These are phyloP conservation scores for Cyathus striatus DNA, from an alignment of 768 basidiomycete genomes.

Conservation along the genomic window DNA sequence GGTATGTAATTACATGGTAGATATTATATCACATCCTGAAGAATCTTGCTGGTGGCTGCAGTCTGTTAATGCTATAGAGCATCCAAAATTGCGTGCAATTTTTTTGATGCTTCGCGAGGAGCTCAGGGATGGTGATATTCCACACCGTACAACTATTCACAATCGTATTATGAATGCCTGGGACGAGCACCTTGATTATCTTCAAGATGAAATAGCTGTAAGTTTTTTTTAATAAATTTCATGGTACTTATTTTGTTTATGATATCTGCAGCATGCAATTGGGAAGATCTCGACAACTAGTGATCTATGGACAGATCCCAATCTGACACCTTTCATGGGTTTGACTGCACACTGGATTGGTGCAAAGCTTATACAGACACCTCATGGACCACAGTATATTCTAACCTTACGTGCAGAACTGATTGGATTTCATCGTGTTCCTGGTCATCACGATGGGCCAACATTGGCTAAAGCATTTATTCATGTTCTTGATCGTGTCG, in stretches of 20 bases:
- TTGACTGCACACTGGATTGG: neutral
- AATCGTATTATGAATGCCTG: neutral
- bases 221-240: neutral
- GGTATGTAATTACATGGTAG: no score
- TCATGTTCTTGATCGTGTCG: neutral
- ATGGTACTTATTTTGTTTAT: neutral
- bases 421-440: neutral
- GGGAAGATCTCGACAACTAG: neutral
- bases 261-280: neutral
- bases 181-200: neutral
- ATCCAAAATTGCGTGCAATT: neutral
- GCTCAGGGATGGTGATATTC: neutral
- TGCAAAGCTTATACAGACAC: neutral
- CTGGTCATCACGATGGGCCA: neutral
- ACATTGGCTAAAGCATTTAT: neutral
- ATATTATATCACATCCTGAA: no score
- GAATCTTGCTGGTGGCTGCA: no score
- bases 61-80: neutral
- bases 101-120: neutral
- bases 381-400: neutral
- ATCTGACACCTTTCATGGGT: neutral
- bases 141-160: neutral
- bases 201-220: neutral
- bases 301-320: neutral
- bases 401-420: neutral